Percentiles rank a stretch among this genome's conserved stretches.
These are phyloP conservation scores for Borealophlyctis nickersoniae DNA, from an alignment of 192 early-diverging fungal species.

Conservation along the genomic window DNA sequence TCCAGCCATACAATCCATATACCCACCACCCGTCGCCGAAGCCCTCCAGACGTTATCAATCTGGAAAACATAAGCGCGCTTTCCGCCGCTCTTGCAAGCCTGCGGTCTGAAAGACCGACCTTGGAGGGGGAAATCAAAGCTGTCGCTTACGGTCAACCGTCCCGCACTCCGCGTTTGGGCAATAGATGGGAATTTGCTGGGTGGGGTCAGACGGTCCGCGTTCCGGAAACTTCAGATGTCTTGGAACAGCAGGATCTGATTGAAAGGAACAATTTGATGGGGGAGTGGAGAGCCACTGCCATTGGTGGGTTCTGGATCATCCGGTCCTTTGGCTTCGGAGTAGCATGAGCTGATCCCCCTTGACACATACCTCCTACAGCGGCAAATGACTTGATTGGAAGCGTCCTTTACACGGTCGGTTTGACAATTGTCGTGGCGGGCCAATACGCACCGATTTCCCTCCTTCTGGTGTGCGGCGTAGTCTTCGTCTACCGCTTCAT, in stretches of 20 bases:
- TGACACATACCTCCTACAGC: slow-evolving; percentile 33
- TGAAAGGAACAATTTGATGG: slow-evolving; percentile 2
- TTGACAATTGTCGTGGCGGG: slow-evolving; percentile 42
- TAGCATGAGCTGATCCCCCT: no score
- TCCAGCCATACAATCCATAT: not conserved
- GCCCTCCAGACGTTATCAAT: not conserved
- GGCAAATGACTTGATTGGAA: slow-evolving; percentile 53
- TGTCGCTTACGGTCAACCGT: slow-evolving; percentile 24
- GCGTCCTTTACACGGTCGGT: slow-evolving; percentile 53
- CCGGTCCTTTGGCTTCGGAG: not conserved
- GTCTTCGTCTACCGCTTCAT: slow-evolving; percentile 51
- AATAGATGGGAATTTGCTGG: slow-evolving; percentile 52
- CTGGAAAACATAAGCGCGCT: no score
- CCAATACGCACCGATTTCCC: slow-evolving; percentile 53
- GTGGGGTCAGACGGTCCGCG: slow-evolving; percentile 15
- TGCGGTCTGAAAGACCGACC: not conserved
- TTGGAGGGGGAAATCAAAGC: not conserved
- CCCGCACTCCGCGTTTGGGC: slow-evolving; percentile 39
- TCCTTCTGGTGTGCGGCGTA: slow-evolving; percentile 43
- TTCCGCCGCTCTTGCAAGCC: not conserved
- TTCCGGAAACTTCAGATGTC: not conserved
- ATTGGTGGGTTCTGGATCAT: slow-evolving; percentile 32
- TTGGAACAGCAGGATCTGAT: slow-evolving; percentile 10
- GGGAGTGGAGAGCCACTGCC: slow-evolving; percentile 26
- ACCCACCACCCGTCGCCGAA: not conserved